Evolutionary conservation across 495 filamentous ascomycete species (phyloP).

Genomic region (Penicillium pancosmium): DNA sequence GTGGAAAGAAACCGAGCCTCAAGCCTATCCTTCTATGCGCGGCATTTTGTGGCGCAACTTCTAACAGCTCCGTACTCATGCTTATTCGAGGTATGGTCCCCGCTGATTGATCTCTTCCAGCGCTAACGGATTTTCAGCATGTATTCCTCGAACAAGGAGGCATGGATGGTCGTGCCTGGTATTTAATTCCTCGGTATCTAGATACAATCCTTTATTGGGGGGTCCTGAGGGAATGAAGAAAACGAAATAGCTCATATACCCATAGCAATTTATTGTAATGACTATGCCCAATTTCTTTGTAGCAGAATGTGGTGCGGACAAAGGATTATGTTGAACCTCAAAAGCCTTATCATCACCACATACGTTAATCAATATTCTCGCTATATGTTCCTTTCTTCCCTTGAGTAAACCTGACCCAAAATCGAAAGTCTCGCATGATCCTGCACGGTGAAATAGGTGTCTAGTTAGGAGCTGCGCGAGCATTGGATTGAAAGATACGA

Average conservation of each 20-base stretch:
- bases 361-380: neutral
- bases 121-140: neutral
- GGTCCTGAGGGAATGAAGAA: neutral
- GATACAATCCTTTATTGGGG: neutral
- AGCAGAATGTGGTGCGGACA: neutral
- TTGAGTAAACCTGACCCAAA: neutral
- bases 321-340: neutral
- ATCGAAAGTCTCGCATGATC: neutral
- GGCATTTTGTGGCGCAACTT: neutral
- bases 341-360: neutral
- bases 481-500: neutral
- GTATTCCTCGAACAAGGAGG: slow-evolving; percentile 1
- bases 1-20: neutral
- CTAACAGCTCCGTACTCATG: neutral
- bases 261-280: no score
- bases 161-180: neutral
- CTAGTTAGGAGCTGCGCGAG: neutral
- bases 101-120: neutral
- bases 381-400: neutral
- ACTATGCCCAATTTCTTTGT: neutral
- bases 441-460: neutral
- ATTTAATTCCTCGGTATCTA: slow-evolving; percentile 5
- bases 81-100: neutral
- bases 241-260: neutral
- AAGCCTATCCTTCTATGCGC: neutral